Percentiles rank a stretch among this genome's conserved stretches.
phyloP scores from a whole-genome alignment of 495 filamentous ascomycete species.

The Podospora bellae-mahoneyi region DNA sequence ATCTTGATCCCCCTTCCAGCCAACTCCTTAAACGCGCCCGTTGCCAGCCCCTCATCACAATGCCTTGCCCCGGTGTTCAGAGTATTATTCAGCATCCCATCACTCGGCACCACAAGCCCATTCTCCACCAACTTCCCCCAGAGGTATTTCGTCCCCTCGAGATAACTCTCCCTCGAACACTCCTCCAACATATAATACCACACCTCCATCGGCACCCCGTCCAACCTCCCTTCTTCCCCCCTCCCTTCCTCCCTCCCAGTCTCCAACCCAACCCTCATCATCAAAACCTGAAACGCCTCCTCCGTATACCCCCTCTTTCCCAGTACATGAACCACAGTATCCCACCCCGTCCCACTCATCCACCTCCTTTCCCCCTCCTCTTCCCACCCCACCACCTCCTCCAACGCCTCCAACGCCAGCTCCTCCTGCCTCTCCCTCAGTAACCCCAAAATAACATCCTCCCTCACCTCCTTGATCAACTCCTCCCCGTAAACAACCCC shows the following conservation, averaged over 20 bases:
- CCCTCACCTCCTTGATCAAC: constrained; percentile 60
- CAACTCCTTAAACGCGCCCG: constrained; percentile 57
- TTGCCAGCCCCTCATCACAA: constrained; percentile 65
- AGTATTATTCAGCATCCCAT: constrained; percentile 60
- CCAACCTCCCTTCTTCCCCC: constrained; percentile 28
- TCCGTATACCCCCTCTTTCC: constrained; percentile 69
- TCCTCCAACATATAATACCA: constrained; percentile 71
- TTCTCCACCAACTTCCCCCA: constrained; percentile 61
- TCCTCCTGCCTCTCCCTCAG: constrained; percentile 80
- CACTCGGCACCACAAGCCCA: constrained; percentile 60
- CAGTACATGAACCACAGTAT: constrained; percentile 67
- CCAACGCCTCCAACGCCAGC: constrained; percentile 69
- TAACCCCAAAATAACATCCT: constrained; percentile 67
- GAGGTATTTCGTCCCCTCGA: constrained; percentile 49
- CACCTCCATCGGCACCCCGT: constrained; percentile 43
- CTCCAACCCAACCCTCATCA: neutral
- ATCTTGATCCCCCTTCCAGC: constrained; percentile 52
- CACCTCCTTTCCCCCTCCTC: constrained; percentile 29
- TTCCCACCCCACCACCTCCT: constrained; percentile 58
- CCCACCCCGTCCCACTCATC: constrained; percentile 56
- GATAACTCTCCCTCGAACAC: constrained; percentile 50
- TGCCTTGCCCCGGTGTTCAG: constrained; percentile 65
- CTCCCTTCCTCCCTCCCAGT: constrained; percentile 28
- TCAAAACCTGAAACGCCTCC: constrained; percentile 65
- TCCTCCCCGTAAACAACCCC: constrained; percentile 61